Conservation (phyloP, 805 yeast genomes). For the Teunomyces atbi region DNA sequence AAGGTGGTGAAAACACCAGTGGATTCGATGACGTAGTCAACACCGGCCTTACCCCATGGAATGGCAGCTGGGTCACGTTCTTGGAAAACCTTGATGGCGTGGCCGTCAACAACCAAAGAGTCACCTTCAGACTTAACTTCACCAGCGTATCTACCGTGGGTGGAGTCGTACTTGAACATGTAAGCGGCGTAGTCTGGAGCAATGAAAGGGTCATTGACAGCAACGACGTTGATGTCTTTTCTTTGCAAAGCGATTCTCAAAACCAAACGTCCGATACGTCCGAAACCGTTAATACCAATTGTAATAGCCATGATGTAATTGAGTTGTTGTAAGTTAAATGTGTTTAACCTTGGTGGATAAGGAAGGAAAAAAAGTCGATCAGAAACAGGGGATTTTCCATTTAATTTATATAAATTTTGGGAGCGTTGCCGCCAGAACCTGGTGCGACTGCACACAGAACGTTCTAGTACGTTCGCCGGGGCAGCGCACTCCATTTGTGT, state of each 20-base stretch:
- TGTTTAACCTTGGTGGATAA: background rate
- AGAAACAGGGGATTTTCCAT: background rate
- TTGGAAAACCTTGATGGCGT: constrained; percentile 28
- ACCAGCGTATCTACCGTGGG: constrained; percentile 33
- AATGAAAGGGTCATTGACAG: constrained; percentile 35
- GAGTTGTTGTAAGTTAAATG: constrained; percentile 2
- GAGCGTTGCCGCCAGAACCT: constrained; percentile 7
- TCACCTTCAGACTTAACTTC: constrained; percentile 25
- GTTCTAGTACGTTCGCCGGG: constrained; percentile 4
- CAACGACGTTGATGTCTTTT: constrained; percentile 31
- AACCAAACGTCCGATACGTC: constrained; percentile 36
- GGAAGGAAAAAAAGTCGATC: background rate
- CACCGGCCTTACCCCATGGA: constrained; percentile 35
- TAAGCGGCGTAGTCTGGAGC: constrained; percentile 35
- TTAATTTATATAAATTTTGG: constrained; percentile 9
- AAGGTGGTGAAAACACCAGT: constrained; percentile 36
- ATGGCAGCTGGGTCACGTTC: constrained; percentile 35
- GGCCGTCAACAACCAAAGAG: constrained; percentile 27
- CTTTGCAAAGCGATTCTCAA: constrained; percentile 33
- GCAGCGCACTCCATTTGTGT: constrained; percentile 5
- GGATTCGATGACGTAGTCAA: constrained; percentile 33
- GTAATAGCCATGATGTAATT: constrained; percentile 20
- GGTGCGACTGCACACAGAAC: constrained; percentile 7
- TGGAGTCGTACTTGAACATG: constrained; percentile 38
- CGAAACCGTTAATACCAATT: constrained; percentile 37